Percentiles rank a stretch among this genome's conserved stretches.
Conservation (phyloP, 306 rosid genomes). For the Corylus americana region DNA sequence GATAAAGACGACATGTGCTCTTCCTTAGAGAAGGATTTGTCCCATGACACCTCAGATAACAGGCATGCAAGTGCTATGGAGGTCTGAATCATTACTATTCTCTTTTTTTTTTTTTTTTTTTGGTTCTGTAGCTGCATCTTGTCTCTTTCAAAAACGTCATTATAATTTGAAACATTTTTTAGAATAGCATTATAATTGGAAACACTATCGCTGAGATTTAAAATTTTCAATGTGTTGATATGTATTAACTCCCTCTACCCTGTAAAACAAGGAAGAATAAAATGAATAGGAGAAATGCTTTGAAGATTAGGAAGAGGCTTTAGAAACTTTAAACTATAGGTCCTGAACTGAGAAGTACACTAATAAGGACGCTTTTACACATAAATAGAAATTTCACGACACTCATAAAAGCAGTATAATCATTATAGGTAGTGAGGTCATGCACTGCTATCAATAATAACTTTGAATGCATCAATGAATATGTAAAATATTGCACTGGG, state of each 20-base stretch:
- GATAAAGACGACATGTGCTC: conserved; percentile 54
- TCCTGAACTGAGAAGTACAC: conserved; percentile 11
- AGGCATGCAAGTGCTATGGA: conserved; percentile 44
- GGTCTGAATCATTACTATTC: conserved; percentile 42
- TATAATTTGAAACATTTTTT: background rate
- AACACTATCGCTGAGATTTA: conserved; percentile 40
- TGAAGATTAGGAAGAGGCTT: conserved; percentile 15
- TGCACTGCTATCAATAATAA: background rate
- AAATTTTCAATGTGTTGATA: background rate
- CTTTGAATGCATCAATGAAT: too few species aligned
- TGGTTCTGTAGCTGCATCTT: background rate
- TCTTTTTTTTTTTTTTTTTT: background rate
- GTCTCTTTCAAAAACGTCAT: background rate
- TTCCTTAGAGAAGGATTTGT: conserved; percentile 55
- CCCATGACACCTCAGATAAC: conserved; percentile 50
- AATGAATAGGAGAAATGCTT: background rate
- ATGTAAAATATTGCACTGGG: too few species aligned
- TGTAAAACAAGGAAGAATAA: background rate
- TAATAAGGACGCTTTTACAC: background rate
- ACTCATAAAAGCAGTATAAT: background rate
- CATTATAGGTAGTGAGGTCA: background rate
- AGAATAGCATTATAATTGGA: too few species aligned
- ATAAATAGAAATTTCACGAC: background rate
- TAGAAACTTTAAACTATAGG: background rate
- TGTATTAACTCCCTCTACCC: background rate